These are phyloP conservation scores for Diaporthe capsici DNA, from an alignment of 2,329 filamentous ascomycete species.

Conservation along the genomic window DNA sequence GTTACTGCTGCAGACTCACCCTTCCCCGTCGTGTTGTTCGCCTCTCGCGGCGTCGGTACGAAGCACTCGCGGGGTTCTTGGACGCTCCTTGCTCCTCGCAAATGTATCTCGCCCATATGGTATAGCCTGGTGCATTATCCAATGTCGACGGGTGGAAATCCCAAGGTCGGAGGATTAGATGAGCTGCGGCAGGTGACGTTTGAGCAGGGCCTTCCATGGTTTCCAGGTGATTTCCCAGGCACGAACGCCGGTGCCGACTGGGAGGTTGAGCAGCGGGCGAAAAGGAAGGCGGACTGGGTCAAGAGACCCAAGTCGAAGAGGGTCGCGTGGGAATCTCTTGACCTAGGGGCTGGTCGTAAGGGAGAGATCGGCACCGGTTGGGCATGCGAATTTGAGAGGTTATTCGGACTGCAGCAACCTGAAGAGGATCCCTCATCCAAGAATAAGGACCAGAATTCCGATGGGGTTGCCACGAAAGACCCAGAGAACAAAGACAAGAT, in stretches of 20 bases:
- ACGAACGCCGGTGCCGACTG: conserved; percentile 84
- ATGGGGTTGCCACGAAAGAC: not conserved
- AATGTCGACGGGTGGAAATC: conserved; percentile 83
- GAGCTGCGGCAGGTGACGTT: conserved; percentile 86
- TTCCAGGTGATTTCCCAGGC: conserved; percentile 86
- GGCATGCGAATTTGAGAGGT: conserved; percentile 84
- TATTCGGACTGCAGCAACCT: conserved; percentile 62
- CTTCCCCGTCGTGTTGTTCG: conserved; percentile 82
- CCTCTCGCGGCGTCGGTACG: conserved; percentile 63
- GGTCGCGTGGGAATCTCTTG: conserved; percentile 79
- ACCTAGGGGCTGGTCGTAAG: conserved; percentile 79
- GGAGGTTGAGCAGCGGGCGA: conserved; percentile 77
- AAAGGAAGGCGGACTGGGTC: conserved; percentile 77
- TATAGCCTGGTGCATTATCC: conserved; percentile 87
- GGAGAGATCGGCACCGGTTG: conserved; percentile 88
- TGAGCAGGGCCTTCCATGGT: conserved; percentile 84
- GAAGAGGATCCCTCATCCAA: conserved; percentile 40
- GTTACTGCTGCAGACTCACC: conserved; percentile 74
- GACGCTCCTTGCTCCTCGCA: conserved; percentile 91
- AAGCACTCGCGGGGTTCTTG: conserved; percentile 74
- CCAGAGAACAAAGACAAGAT: conserved; percentile 41
- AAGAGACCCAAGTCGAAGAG: conserved; percentile 86
- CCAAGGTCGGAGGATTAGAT: conserved; percentile 84
- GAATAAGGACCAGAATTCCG: conserved; percentile 23
- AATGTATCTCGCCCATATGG: conserved; percentile 89